Evolutionary conservation across 164 flowering plant species (phyloP), one percentile per base, ranked within the genome.

Genomic region (Paratinospora sagittata): DNA sequence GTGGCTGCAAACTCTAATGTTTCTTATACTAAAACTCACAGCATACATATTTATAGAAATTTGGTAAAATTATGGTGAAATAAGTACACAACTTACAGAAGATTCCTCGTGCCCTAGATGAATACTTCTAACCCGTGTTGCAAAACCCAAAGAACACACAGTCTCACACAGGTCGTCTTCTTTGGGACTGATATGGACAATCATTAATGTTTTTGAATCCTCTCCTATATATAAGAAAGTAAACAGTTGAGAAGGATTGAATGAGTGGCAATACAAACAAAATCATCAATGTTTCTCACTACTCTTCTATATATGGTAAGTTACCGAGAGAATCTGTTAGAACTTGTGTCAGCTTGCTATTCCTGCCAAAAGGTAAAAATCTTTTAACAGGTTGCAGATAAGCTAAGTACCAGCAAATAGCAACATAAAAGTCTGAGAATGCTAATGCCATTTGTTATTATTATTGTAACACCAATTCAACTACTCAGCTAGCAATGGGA

Each of bases 341-440:
- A 76, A 88, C 82, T 78, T 82, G 89, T 27, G 92, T 88, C 81
- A 88, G 79, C 87, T 88, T 88, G 88, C 89, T 88, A 73, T 88
- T 88, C 89, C 92, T 88, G 90, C 81, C 63, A 78, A 63, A 76
- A 66, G 9, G 39, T 3, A 63, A 67, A 60, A 57, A 65, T n/a
- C n/a, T n/a, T n/a, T n/a, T n/a, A n/a, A n/a, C n/a, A n/a, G n/a
- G n/a, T n/a, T 1, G 24, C 61, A 16, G 9, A 55, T n/a, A 23
- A 17, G 34, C 24, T 55, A 8, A 55, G 61, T 4, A 55, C 3
- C 6, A n/a, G 19, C 24, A n/a, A 55, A 55, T 55, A 3, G 26
- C 24, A 21, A 8, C 7, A 55, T 55, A 55, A 0, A 55, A 55
- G 24, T 55, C 23, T n/a, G 61, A n/a, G 24, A 55, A 21, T 13